Percentiles rank a stretch among this genome's conserved stretches.
phyloP scores from a whole-genome alignment of 164 flowering plant species.

The Warburgia ugandensis region DNA sequence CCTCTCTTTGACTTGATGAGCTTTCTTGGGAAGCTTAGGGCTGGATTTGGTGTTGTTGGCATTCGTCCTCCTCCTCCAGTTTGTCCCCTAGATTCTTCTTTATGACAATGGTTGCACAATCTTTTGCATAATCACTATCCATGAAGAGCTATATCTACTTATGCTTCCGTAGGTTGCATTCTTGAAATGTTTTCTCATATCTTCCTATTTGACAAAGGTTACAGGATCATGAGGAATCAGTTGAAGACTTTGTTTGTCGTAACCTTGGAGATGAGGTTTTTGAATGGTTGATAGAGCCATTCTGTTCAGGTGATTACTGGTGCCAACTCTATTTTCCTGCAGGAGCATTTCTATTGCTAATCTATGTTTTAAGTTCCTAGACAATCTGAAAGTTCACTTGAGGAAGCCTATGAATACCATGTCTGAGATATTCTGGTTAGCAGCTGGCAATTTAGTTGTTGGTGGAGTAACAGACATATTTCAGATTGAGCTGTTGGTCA shows the following conservation, averaged over 20 bases:
- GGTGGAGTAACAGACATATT: no score
- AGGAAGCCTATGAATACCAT: no score
- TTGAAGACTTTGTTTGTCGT: conserved; percentile 95
- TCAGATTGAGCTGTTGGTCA: no score
- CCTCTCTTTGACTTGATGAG: conserved; percentile 92
- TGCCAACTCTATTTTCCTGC: no score
- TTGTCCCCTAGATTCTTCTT: conserved; percentile 29
- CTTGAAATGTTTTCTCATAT: conserved; percentile 25
- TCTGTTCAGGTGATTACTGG: conserved; percentile 97
- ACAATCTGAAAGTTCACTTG: no score
- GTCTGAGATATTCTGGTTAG: no score
- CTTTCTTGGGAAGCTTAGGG: conserved; percentile 76
- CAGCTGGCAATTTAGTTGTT: no score
- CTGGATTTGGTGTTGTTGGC: conserved; percentile 88
- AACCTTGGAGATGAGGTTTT: conserved; percentile 96
- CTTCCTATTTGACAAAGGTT: conserved; percentile 45
- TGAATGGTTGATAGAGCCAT: conserved; percentile 95
- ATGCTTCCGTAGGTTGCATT: no score
- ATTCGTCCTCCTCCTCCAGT: conserved; percentile 94
- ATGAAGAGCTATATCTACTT: background rate
- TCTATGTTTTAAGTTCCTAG: no score
- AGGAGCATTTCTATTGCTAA: background rate
- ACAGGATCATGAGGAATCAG: conserved; percentile 92
- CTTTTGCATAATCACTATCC: no score
- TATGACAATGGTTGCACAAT: no score